Evolutionary conservation across 2,329 filamentous ascomycete genomes (phyloP).

Genomic region (Colletotrichum cuscutae): DNA sequence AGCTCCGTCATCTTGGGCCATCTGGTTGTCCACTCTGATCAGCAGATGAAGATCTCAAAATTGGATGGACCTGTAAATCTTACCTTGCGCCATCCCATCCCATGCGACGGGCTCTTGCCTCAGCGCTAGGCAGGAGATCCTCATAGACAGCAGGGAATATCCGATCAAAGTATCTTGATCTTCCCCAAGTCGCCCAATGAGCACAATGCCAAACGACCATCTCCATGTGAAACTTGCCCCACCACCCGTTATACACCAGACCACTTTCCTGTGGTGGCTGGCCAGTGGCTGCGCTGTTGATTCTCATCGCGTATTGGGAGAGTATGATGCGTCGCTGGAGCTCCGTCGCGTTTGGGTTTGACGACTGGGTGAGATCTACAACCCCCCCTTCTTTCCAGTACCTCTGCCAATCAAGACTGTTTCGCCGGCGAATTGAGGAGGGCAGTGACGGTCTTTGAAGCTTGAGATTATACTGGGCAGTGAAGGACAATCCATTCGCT

Average conservation of each 20-base stretch:
- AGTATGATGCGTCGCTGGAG: constrained; percentile 37
- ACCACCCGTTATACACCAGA: constrained; percentile 45
- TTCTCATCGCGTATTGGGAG: constrained; percentile 54
- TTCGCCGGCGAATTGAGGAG: no score
- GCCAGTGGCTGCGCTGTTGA: constrained; percentile 50
- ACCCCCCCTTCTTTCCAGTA: no score
- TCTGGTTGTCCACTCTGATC: constrained; percentile 32
- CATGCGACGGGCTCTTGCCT: constrained; percentile 48
- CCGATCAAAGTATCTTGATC: constrained; percentile 45
- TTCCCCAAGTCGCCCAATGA: constrained; percentile 52
- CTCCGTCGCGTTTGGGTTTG: no score
- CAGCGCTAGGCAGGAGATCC: constrained; percentile 53
- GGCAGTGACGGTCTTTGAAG: no score
- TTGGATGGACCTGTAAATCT: no score
- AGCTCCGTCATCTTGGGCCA: constrained; percentile 50
- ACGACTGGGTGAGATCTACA: no score
- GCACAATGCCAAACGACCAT: constrained; percentile 54
- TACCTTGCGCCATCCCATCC: constrained; percentile 52
- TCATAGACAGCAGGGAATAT: constrained; percentile 55
- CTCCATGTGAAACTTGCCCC: constrained; percentile 54
- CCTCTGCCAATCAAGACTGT: no score
- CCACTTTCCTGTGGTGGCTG: constrained; percentile 24
- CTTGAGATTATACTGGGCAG: no score
- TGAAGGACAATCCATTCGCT: no score
- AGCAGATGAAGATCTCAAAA: no score